A percentile compares a stretch with the other conserved stretches of the same genome.
These are phyloP conservation scores for Salix brachista DNA, from an alignment of 345 rosid genomes.

Conservation along the genomic window DNA sequence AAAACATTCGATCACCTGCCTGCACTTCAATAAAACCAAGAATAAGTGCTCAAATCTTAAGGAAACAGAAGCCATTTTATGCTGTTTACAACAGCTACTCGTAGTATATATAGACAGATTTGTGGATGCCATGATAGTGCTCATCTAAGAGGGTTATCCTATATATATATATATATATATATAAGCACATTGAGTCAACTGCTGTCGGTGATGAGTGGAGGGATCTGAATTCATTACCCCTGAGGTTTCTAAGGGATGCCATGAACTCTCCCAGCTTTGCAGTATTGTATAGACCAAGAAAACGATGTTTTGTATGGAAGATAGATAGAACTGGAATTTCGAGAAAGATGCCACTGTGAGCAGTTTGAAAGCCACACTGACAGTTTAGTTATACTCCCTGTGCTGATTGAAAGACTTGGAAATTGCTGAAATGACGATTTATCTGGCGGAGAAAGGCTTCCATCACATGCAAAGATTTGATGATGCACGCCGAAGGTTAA, in stretches of 20 bases:
- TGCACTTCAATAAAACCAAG: slow-evolving; percentile 3
- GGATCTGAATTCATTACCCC: too few relatives aligned
- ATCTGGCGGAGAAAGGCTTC: neutral
- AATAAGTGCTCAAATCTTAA: neutral
- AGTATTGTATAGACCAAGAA: neutral
- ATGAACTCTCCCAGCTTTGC: too few relatives aligned
- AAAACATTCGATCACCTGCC: slow-evolving; percentile 49
- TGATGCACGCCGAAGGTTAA: neutral
- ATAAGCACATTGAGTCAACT: too few relatives aligned
- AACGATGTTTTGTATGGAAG: neutral
- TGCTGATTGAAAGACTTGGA: too few relatives aligned
- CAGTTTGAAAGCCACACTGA: neutral
- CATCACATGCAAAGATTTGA: neutral
- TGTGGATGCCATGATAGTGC: neutral
- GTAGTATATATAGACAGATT: neutral
- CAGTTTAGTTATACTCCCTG: too few relatives aligned
- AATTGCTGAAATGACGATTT: neutral
- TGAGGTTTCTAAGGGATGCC: too few relatives aligned
- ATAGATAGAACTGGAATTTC: neutral
- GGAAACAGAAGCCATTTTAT: neutral
- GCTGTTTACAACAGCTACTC: neutral
- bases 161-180: too few relatives aligned
- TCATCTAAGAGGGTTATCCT: neutral
- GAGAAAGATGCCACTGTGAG: neutral
- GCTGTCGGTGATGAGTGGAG: too few relatives aligned